A percentile compares a stretch with the other conserved stretches of the same genome.
Evolutionary conservation across 2,329 filamentous ascomycete species (phyloP).

Genomic region (Pseudocercospora fuligena): DNA sequence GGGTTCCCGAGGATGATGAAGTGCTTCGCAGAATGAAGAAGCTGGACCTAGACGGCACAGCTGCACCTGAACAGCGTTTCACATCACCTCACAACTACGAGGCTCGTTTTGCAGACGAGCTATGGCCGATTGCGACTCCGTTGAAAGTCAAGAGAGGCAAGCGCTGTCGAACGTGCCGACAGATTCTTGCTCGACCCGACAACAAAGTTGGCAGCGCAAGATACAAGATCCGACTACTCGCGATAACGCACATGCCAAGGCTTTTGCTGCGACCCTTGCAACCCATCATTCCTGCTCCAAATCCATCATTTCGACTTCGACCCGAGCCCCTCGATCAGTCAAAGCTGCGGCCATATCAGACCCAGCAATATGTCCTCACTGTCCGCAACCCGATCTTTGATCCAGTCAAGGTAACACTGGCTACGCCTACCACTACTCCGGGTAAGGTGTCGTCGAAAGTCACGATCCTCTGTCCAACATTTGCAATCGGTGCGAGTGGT

Average conservation of each 20-base stretch:
- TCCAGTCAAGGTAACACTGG: slow-evolving; percentile 81
- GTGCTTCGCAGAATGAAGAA: slow-evolving; percentile 61
- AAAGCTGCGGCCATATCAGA: slow-evolving; percentile 47
- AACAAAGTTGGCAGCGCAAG: slow-evolving; percentile 79
- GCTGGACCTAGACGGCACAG: slow-evolving; percentile 70
- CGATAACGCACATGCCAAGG: slow-evolving; percentile 80
- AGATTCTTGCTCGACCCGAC: slow-evolving; percentile 94
- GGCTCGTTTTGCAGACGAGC: slow-evolving; percentile 69
- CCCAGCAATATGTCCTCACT: slow-evolving; percentile 82
- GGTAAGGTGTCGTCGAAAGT: slow-evolving; percentile 78
- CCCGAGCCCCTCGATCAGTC: slow-evolving; percentile 25
- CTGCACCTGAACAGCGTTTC: slow-evolving; percentile 57
- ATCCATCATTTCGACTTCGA: slow-evolving; percentile 33
- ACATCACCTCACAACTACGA: slow-evolving; percentile 55
- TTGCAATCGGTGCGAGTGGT: slow-evolving; percentile 93
- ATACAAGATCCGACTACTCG: slow-evolving; percentile 90
- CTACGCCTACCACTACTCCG: slow-evolving; percentile 78
- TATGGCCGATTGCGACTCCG: slow-evolving; percentile 80
- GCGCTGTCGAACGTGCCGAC: slow-evolving; percentile 87
- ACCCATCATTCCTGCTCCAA: slow-evolving; percentile 37
- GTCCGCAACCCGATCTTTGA: slow-evolving; percentile 96
- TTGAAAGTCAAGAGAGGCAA: slow-evolving; percentile 92
- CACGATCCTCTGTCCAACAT: slow-evolving; percentile 91
- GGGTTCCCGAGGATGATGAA: slow-evolving; percentile 50
- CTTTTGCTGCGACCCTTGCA: slow-evolving; percentile 69